Percentiles rank a stretch among this genome's conserved stretches.
phyloP scores from a whole-genome alignment of 2,329 filamentous ascomycete genomes.

The Pestalotiopsis sp. region DNA sequence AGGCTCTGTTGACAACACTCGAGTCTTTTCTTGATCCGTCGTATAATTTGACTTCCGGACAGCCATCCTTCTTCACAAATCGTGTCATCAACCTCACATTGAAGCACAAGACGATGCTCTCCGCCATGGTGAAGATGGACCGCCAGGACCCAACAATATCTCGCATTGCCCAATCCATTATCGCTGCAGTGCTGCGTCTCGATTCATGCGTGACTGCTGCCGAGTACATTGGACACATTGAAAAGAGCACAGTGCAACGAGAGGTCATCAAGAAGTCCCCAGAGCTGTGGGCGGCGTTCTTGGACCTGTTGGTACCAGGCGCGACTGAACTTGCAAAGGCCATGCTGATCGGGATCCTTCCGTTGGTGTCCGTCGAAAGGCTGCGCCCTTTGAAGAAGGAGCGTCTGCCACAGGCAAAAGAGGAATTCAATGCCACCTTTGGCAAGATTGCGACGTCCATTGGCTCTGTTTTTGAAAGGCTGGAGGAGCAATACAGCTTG shows the following conservation, averaged over 20 bases:
- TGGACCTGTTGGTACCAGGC: conserved; percentile 67
- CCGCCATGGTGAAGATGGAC: conserved; percentile 54
- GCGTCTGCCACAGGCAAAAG: conserved; percentile 47
- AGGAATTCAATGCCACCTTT: conserved; percentile 79
- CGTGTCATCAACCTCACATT: conserved; percentile 68
- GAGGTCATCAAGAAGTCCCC: conserved; percentile 72
- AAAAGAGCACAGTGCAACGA: conserved; percentile 61
- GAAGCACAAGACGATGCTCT: conserved; percentile 64
- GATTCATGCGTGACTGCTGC: conserved; percentile 72
- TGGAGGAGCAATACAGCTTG: conserved; percentile 74
- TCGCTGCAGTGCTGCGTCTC: conserved; percentile 68
- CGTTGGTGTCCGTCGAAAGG: conserved; percentile 75
- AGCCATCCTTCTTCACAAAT: conserved; percentile 65
- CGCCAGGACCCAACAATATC: conserved; percentile 54
- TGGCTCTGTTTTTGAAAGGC: conserved; percentile 73
- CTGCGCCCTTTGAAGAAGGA: conserved; percentile 61
- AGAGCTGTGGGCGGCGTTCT: conserved; percentile 77
- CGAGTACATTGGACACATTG: conserved; percentile 69
- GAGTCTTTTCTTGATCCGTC: conserved; percentile 55
- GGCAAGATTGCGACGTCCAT: conserved; percentile 59
- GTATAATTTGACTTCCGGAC: conserved; percentile 48
- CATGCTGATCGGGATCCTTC: conserved; percentile 71
- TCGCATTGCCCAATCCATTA: conserved; percentile 63
- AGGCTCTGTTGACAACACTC: conserved; percentile 59
- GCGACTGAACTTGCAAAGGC: conserved; percentile 75